Evolutionary conservation across 2,329 filamentous ascomycete genomes (phyloP), one percentile per base, ranked within the genome.

Genomic region (Thyridium curvatum): DNA sequence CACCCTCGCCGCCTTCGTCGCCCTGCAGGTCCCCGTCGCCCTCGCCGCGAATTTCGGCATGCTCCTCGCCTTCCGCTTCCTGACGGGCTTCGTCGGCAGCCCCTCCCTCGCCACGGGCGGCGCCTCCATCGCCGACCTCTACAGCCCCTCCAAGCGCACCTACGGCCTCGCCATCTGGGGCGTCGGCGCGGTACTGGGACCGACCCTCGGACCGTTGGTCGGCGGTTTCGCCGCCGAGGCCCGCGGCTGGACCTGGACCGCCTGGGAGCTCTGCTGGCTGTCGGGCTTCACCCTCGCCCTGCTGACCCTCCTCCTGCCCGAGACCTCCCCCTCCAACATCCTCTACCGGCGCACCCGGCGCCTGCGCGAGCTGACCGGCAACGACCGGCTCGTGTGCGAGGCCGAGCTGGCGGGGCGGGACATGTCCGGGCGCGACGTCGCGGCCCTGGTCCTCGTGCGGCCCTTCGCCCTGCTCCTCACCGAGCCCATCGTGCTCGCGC

Each of bases 1-100:
- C 46, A 82, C 81, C 9, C 82, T 86, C 62, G 72, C 74, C 41
- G 62, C 86, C 18, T 87, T 86, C 54, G 76, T 83, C 35, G 70
- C 86, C 43, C 58, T 87, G 10, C 77, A 72, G 6, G 70, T 86
- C 13, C 81, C 82, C 0, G 76, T 80, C 0, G 77, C 79, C 0
- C 55, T 86, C 0, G 77, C 77, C 4, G 59, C 72, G 33, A 83
- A 79, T 60, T 83, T 79, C 38, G 61, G 74, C 0, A 79, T 79
- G 0, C 65, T 87, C 9, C 68, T 84, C 49, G 75, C 82, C 3
- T 63, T 81, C 3, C 71, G 80, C 2, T 83, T 83, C 58, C 57
- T 84, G 4, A 75, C 77, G 42, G 80, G 79, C 2, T 80, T 84
- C 65, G 80, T 83, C 46, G 79, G 80, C 8, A 76, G 70, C 8